Evolutionary conservation across 108 stramenopile species (phyloP), one percentile per base, ranked within the genome.

Genomic region (Cylindrotheca closterium): DNA sequence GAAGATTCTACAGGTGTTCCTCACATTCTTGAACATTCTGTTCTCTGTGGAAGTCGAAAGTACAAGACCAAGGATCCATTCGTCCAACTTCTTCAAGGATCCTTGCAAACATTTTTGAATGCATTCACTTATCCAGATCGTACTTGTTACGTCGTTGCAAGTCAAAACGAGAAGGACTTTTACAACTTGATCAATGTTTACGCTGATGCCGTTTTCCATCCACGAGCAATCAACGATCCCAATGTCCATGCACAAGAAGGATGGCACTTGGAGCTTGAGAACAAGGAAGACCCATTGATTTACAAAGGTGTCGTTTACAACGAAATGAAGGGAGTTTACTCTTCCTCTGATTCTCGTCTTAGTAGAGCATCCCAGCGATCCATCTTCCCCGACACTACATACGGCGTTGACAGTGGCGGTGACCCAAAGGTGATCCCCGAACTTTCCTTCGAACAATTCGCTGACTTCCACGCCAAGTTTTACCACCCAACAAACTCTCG

Each of bases 311-410:
- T 99, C 26, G 99, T 99, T 8, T 99, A 89, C 88, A 98, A 98
- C 62, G 99, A 99, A 83, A 99, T 99, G 99, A 99, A 99, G 81
- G 99, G 99, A 23, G 98, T 98, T 5, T 98, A 98, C 66, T 94
- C 92, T 23, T 84, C 80, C 32, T 91, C 98, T 8, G 97, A 98
- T 67, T 89, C 92, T 12, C 79, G 95, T 23, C 56, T 96, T 54
- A 81, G 78, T 51, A 78, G 96, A 28, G 95, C 94, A 50, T 80
- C 91, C 25, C 97, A 98, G 75, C 82, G 92, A 70, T 84, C 86
- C 30, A 67, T 98, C 31, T 98, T 98, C 62, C 97, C 97, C 2
- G 95, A 95, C 77, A 98, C 92, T 68, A 89, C 96, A 5, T 99
- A 99, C 61, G 87, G 80, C 18, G 92, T 96, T 0, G 96, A 97